Percentiles rank a stretch among this genome's conserved stretches.
Evolutionary conservation across 352 stramenopile species (phyloP).

Genomic region (Globisporangium solare): DNA sequence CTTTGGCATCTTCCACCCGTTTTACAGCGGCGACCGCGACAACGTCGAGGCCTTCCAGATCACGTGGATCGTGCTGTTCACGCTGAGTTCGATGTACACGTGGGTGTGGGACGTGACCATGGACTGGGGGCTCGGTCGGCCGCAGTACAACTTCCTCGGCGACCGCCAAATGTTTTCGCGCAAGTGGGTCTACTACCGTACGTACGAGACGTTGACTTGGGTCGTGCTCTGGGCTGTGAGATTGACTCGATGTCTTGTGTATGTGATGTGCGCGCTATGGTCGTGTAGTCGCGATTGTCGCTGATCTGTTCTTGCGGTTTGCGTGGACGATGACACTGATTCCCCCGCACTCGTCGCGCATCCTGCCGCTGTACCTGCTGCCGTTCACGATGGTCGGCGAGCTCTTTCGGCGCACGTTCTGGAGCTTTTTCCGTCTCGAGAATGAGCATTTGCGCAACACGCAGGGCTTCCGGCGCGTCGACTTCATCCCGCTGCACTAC

Average conservation of each 20-base stretch:
- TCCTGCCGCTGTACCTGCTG: slow-evolving; percentile 72
- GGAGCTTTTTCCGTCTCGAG: slow-evolving; percentile 84
- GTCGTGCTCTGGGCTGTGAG: not conserved
- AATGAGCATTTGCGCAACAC: slow-evolving; percentile 87
- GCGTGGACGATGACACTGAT: slow-evolving; percentile 82
- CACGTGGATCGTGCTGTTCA: slow-evolving; percentile 77
- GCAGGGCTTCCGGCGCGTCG: slow-evolving; percentile 73
- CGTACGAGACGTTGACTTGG: not conserved
- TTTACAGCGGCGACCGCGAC: slow-evolving; percentile 35
- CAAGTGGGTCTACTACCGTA: slow-evolving; percentile 73
- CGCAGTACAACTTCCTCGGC: slow-evolving; percentile 71
- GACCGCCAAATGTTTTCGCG: slow-evolving; percentile 84
- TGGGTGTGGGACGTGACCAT: slow-evolving; percentile 86
- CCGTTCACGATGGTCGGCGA: slow-evolving; percentile 84
- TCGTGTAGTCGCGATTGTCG: slow-evolving; percentile 46
- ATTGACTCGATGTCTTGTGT: not conserved
- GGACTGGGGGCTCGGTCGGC: slow-evolving; percentile 80
- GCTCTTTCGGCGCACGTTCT: slow-evolving; percentile 81
- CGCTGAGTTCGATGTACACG: slow-evolving; percentile 73
- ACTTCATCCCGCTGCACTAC: slow-evolving; percentile 85
- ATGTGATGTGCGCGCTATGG: not conserved
- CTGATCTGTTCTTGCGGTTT: slow-evolving; percentile 77
- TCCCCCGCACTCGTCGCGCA: slow-evolving; percentile 48
- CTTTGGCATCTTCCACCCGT: slow-evolving; percentile 84
- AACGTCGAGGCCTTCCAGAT: slow-evolving; percentile 44